phyloP scores from a whole-genome alignment of 2,329 filamentous ascomycete species.

The Colletotrichum somersetense region DNA sequence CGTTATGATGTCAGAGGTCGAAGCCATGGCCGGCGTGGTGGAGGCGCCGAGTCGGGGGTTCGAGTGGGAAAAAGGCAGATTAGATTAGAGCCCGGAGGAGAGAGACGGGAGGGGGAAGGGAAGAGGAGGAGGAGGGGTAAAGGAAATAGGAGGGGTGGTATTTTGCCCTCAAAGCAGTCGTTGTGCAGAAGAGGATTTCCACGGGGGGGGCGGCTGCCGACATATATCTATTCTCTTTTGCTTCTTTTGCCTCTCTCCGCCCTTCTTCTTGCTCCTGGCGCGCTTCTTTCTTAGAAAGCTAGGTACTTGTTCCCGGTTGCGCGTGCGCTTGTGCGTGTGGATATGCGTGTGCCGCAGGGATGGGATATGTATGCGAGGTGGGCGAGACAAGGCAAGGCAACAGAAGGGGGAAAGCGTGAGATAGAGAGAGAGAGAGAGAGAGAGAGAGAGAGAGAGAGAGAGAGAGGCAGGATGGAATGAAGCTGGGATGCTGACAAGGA shows the following conservation, averaged over 20 bases:
- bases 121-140: conserved; percentile 1
- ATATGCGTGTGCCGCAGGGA: background rate
- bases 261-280: background rate
- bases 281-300: background rate
- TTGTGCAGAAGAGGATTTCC: conserved; percentile 28
- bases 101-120: background rate
- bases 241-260: background rate
- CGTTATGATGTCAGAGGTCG: conserved; percentile 59
- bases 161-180: conserved; percentile 32
- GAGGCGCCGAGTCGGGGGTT: conserved; percentile 5
- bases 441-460: background rate
- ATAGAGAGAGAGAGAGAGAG: background rate
- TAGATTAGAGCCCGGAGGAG: background rate
- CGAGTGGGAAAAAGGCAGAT: background rate
- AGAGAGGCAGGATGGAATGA: background rate
- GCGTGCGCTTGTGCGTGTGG: background rate
- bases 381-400: background rate
- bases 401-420: background rate
- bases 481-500: background rate
- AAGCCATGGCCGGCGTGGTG: conserved; percentile 32
- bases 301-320: background rate
- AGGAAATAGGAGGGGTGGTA: conserved; percentile 20
- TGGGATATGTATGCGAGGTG: background rate
- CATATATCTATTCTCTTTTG: conserved; percentile 16
- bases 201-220: conserved; percentile 27